Percentiles rank a stretch among this genome's conserved stretches.
Conservation (phyloP, 495 filamentous ascomycete genomes). For the Hyaloscypha bicolor region DNA sequence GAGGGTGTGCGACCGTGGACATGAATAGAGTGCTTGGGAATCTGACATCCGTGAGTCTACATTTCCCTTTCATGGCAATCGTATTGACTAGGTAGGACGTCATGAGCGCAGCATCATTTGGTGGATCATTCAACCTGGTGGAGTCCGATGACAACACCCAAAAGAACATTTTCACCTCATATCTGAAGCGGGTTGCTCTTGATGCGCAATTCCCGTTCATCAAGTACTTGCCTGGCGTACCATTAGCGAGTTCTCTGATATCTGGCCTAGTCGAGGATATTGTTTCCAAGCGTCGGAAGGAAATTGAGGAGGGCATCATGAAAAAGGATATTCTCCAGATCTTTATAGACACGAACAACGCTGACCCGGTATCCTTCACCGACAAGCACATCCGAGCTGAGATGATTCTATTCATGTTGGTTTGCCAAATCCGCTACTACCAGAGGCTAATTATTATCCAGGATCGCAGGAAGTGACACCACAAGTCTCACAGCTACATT, state of each 20-base stretch:
- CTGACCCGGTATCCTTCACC: constrained; percentile 21
- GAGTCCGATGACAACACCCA: constrained; percentile 13
- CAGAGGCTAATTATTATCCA: not conserved
- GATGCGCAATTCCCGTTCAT: constrained; percentile 23
- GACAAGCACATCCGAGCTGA: constrained; percentile 22
- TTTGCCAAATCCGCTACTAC: not conserved
- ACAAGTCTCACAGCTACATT: constrained; percentile 17
- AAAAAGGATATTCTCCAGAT: constrained; percentile 29
- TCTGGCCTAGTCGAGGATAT: constrained; percentile 1
- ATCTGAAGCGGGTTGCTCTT: constrained; percentile 16
- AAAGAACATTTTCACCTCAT: constrained; percentile 8
- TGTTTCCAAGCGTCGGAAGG: constrained; percentile 12
- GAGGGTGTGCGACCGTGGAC: constrained; percentile 15
- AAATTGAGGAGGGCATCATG: constrained; percentile 7
- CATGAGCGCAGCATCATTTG: constrained; percentile 26
- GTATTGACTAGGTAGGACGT: constrained; percentile 14
- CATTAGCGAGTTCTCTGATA: not conserved
- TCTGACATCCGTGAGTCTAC: constrained; percentile 18
- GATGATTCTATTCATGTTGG: constrained; percentile 30
- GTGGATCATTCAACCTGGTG: constrained; percentile 23
- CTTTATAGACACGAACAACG: constrained; percentile 26
- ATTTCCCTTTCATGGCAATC: not conserved
- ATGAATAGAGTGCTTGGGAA: constrained; percentile 16
- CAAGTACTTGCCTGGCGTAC: constrained; percentile 22
- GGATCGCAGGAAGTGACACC: constrained; percentile 28